phyloP scores from a whole-genome alignment of 2,329 filamentous ascomycete genomes.

The Thermothelomyces thermophilus region DNA sequence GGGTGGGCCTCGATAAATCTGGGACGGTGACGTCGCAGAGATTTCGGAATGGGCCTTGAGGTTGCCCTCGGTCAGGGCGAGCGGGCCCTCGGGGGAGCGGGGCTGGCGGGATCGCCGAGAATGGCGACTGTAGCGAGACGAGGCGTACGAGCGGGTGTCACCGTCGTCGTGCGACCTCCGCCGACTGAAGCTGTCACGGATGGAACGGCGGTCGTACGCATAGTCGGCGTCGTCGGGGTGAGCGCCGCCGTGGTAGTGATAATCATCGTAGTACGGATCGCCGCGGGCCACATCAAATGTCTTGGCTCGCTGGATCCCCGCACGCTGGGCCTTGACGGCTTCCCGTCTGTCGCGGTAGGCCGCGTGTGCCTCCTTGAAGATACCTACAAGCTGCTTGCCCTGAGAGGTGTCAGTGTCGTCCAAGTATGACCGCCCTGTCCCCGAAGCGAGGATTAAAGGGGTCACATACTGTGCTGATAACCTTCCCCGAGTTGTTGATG shows the following conservation, averaged over 20 bases:
- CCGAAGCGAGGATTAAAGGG: too few species aligned
- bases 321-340: conserved; percentile 61
- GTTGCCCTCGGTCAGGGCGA: conserved; percentile 46
- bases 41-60: conserved; percentile 49
- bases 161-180: conserved; percentile 26
- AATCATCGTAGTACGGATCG: conserved; percentile 25
- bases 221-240: conserved; percentile 23
- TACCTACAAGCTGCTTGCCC: conserved; percentile 83
- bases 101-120: conserved; percentile 33
- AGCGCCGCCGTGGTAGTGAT: conserved; percentile 25
- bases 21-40: conserved; percentile 42
- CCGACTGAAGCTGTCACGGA: conserved; percentile 16
- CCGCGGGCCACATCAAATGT: conserved; percentile 40
- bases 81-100: conserved; percentile 28
- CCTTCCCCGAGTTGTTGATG: conserved; percentile 84
- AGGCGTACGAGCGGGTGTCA: conserved; percentile 26
- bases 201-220: conserved; percentile 22
- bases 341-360: conserved; percentile 86
- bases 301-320: conserved; percentile 52
- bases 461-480: conserved; percentile 68
- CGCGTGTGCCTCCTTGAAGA: conserved; percentile 87
- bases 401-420: conserved; percentile 35
- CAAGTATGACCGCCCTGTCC: too few species aligned
- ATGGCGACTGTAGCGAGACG: conserved; percentile 35
- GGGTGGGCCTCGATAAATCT: conserved; percentile 34